A percentile compares a stretch with the other conserved stretches of the same genome.
These are phyloP conservation scores for Penicillium sp. DNA, from an alignment of 2,329 filamentous ascomycete genomes.

Conservation along the genomic window DNA sequence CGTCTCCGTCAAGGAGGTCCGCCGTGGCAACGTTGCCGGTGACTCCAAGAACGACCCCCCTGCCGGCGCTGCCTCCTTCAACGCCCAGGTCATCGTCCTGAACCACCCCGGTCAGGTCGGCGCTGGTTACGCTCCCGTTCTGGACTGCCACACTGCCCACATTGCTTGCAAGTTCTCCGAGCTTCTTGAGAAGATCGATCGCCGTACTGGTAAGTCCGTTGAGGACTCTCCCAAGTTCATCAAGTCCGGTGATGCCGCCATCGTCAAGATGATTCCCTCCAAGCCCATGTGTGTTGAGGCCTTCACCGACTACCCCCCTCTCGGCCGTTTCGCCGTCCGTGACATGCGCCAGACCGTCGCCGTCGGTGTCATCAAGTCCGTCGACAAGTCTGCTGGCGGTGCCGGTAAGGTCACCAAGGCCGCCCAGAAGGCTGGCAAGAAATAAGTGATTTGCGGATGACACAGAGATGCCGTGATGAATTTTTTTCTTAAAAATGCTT, in stretches of 20 bases:
- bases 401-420: conserved; percentile 63
- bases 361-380: conserved; percentile 60
- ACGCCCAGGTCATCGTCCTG: conserved; percentile 99
- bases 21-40: conserved; percentile 99
- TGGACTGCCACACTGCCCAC: conserved; percentile 99
- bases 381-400: conserved; percentile 62
- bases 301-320: conserved; percentile 99
- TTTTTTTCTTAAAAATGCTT: conserved; percentile 25
- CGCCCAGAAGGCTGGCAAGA: conserved; percentile 69
- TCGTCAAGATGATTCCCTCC: conserved; percentile 99
- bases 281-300: conserved; percentile 99
- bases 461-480: conserved; percentile 27
- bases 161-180: conserved; percentile 99
- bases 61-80: conserved; percentile 85
- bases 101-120: conserved; percentile 99
- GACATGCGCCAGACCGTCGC: conserved; percentile 66
- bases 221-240: conserved; percentile 97
- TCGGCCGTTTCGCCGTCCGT: conserved; percentile 99
- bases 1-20: conserved; percentile 99
- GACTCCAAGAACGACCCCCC: conserved; percentile 99
- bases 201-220: conserved; percentile 97
- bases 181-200: conserved; percentile 99
- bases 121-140: conserved; percentile 97
- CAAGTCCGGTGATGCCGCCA: conserved; percentile 99
- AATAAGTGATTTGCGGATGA: conserved; percentile 54